Evolutionary conservation across 1,284 basidiomycete species (phyloP).

Genomic region (Papiliotrema terrestris): DNA sequence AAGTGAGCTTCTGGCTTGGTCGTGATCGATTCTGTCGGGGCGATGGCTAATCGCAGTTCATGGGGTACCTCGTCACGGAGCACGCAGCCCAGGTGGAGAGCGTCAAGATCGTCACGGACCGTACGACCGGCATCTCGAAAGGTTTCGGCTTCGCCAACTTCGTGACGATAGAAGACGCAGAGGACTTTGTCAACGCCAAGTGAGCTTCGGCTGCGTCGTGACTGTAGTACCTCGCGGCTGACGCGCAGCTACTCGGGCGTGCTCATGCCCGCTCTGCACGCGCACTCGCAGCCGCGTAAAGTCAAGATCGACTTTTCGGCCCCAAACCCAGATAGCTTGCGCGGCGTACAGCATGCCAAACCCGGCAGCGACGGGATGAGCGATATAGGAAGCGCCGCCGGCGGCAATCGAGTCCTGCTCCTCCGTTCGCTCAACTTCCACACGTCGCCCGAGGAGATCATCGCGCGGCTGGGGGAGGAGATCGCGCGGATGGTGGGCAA

Average conservation of each 20-base stretch:
- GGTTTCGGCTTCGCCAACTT: conserved; percentile 94
- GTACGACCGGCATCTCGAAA: conserved; percentile 83
- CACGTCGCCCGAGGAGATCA: conserved; percentile 60
- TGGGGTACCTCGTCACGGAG: conserved; percentile 68
- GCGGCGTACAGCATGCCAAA: not conserved
- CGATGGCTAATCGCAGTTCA: conserved; percentile 55
- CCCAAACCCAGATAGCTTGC: conserved; percentile 4
- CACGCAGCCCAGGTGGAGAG: conserved; percentile 50
- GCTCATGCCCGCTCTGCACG: conserved; percentile 64
- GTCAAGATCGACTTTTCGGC: conserved; percentile 85
- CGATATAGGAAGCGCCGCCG: conserved; percentile 63
- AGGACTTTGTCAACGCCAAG: conserved; percentile 78
- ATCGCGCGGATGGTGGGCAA: conserved; percentile 59
- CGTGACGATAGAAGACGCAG: conserved; percentile 71
- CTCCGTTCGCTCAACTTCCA: conserved; percentile 81
- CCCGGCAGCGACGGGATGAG: conserved; percentile 83
- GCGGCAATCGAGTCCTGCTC: conserved; percentile 60
- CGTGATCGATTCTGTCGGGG: conserved; percentile 46
- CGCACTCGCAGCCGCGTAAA: conserved; percentile 54
- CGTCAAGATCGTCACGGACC: conserved; percentile 88
- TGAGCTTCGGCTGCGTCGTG: conserved; percentile 22
- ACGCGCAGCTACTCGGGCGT: conserved; percentile 64
- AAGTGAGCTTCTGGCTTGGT: conserved; percentile 58
- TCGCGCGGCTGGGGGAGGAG: conserved; percentile 58
- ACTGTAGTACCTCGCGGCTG: conserved; percentile 2